Base-by-base conservation (phyloP, 768 basidiomycete genomes). In the Rossbeevera mucosa region DNA sequence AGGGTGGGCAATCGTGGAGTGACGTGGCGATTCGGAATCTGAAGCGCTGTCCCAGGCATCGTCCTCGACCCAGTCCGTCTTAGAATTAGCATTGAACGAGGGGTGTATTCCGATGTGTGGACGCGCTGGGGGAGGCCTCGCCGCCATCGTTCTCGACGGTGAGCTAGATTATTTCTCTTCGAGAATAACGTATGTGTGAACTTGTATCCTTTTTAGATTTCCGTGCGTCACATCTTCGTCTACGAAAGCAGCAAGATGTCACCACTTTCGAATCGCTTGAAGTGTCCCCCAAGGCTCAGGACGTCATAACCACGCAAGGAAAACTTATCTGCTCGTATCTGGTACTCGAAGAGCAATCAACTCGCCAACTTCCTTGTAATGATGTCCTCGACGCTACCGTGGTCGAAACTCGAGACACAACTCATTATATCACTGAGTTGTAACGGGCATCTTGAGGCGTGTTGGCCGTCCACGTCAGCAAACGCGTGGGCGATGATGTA, bases 21-120 rank as follows among this genome's bases (percentile, higher is more conserved):
- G 80, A 59, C 75, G 78, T 51, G 79, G 80, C 49, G 80, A 83
- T 68, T 88, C 88, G 43, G 83, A 83, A 71, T 91, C 89, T 16
- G 88, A 91, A 47, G 79, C 76, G 60, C 84, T 86, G 71, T 91
- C 89, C 89, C 89, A 92, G 43, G 81, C 88, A 65, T 92, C 89
- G 64, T 91, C 89, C 65, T 90, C 88, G n/a, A 73, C 86, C 85
- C 87, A 86, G 48, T 89, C 86, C 46, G 70, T 68, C 52, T 70
- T 78, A 59, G 71, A 76, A 47, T 55, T 78, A 52, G 76, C 75
- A 68, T 60, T 71, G 70, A 65, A 66, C 28, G 59, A 67, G 5
- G 84, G 74, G 54, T 80, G 77, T 40, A 88, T 72, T 40, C 79
- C 85, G 55, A 85, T 80, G 71, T 88, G 86, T 42, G 86, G 87